Base-by-base conservation (phyloP, 257 asterid genomes). In the Echites panduratus region DNA sequence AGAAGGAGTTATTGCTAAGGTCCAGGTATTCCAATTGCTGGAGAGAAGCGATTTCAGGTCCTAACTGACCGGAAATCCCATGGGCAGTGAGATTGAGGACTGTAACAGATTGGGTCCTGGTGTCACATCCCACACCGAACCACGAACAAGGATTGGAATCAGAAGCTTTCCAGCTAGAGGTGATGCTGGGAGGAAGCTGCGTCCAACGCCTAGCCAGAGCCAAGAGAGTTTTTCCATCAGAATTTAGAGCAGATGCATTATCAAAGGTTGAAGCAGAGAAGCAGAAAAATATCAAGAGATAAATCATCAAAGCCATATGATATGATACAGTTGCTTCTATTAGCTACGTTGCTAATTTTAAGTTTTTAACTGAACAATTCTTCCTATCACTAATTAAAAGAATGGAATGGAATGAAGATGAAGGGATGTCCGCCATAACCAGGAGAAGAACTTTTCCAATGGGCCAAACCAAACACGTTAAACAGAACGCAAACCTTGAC, bases 71-170 rank as follows among this genome's bases (percentile, higher is more conserved):
- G 7, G 96, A 83, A 73, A 93, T 83, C n/a, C 76, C 92, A 64
- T 73, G 71, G 67, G 74, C 63, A 19, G 89, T 79, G 53, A 93
- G 82, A 79, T 84, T 81, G 75, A 93, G 68, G 41, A 63, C 79
- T 56, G 64, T 72, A 59, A 93, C 87, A 59, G 63, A 24, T 19
- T 70, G 48, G 66, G 68, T 49, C 52, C 43, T 58, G 70, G 2
- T 72, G 78, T 78, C 82, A 72, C 98, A 93, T n/a, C 70, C 78
- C 4, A 93, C 90, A 3, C 98, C 96, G 56, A 68, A 9, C 98
- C 98, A 93, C 1, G 90, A 88, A 77, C 98, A 93, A 49, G 96
- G 96, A 49, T 87, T 84, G 79, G 92, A 44, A 82, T 82, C 80
- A 64, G 97, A 93, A 77, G 87, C 88, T 84, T 89, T 90, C 97